Conservation (phyloP, 225 moss, liverwort and hornwort genomes). For the Lunularia cruciata region DNA sequence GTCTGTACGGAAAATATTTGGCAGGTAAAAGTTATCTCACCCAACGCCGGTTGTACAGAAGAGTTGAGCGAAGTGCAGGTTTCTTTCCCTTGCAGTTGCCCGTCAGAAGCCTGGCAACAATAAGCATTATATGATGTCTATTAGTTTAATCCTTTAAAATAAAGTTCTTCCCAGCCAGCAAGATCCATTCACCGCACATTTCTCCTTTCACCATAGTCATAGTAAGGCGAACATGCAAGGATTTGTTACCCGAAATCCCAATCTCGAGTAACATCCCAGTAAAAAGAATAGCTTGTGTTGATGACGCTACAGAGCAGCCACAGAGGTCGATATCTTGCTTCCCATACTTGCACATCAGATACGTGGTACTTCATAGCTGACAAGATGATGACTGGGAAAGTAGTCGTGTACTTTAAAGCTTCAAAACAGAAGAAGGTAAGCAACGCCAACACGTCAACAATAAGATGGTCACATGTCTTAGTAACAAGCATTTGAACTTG, state of each 20-base stretch:
- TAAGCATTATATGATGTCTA: background rate
- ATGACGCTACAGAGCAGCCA: slow-evolving; percentile 85
- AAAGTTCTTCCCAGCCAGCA: background rate
- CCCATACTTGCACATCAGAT: slow-evolving; percentile 57
- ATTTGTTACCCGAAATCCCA: slow-evolving; percentile 85
- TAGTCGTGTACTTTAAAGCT: slow-evolving; percentile 93
- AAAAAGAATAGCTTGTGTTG: slow-evolving; percentile 89
- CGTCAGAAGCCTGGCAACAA: slow-evolving; percentile 50
- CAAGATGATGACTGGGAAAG: slow-evolving; percentile 93
- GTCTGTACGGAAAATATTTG: too few relatives aligned
- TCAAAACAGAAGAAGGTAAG: slow-evolving; percentile 25
- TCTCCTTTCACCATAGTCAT: background rate
- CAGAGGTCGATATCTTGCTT: slow-evolving; percentile 64
- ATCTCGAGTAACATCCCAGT: slow-evolving; percentile 92
- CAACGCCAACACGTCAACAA: background rate
- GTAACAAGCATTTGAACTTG: too few relatives aligned
- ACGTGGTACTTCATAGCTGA: slow-evolving; percentile 92
- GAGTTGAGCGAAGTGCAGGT: slow-evolving; percentile 69
- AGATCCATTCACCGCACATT: background rate
- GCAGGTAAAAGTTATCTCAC: slow-evolving; percentile 37
- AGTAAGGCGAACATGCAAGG: background rate
- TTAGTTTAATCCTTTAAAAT: background rate
- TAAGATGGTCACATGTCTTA: too few relatives aligned
- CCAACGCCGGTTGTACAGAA: slow-evolving; percentile 74
- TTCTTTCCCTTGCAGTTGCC: slow-evolving; percentile 69